A percentile compares a stretch with the other conserved stretches of the same genome.
These are phyloP conservation scores for Plasmodium inui DNA, from an alignment of 169 alveolate genomes.

Conservation along the genomic window DNA sequence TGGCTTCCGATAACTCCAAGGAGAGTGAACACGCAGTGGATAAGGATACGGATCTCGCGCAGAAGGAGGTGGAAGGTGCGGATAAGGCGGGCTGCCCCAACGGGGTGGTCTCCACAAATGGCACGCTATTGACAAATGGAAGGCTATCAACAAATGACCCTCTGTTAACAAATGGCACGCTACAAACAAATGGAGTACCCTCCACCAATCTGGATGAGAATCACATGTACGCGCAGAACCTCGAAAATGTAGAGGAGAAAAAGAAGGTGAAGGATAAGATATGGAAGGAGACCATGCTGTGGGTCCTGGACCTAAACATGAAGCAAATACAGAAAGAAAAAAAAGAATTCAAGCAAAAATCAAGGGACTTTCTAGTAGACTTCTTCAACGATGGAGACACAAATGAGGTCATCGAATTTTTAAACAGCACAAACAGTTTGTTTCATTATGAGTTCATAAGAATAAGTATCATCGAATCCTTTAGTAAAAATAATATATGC, in stretches of 20 bases:
- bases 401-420: constrained; percentile 71
- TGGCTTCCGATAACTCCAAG: not conserved
- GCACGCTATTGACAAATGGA: not conserved
- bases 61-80: not conserved
- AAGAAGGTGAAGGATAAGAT: constrained; percentile 58
- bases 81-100: not conserved
- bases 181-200: not conserved
- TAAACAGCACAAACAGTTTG: constrained; percentile 41
- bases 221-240: constrained; percentile 34
- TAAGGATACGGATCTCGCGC: not conserved
- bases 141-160: not conserved
- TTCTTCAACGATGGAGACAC: constrained; percentile 73
- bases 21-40: constrained; percentile 2
- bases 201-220: not conserved
- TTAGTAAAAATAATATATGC: constrained; percentile 72
- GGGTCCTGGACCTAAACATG: constrained; percentile 67
- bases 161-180: not conserved
- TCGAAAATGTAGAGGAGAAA: constrained; percentile 37
- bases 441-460: constrained; percentile 73
- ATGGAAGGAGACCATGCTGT: constrained; percentile 60
- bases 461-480: constrained; percentile 70
- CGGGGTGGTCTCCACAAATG: not conserved
- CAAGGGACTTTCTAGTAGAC: constrained; percentile 66
- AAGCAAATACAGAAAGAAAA: constrained; percentile 58
- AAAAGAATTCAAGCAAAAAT: constrained; percentile 58